Conservation (phyloP, 345 rosid species). For the Rubroshorea leprosula region DNA sequence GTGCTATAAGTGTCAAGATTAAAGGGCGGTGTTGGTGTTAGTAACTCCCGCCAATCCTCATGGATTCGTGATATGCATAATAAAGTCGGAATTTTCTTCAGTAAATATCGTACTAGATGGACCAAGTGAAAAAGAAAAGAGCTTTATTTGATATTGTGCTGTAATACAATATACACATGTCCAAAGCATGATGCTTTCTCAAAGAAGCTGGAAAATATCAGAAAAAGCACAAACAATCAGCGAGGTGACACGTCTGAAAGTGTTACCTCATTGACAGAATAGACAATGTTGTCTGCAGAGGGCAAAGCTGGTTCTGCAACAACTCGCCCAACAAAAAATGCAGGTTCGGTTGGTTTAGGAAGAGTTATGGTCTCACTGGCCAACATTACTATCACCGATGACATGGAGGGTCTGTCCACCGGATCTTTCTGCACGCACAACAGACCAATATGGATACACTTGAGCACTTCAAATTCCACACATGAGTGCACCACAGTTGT, state of each 20-base stretch:
- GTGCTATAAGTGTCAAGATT: too few species aligned
- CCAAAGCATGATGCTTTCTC: too few species aligned
- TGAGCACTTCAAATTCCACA: slow-evolving; percentile 31
- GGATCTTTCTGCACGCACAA: slow-evolving; percentile 62
- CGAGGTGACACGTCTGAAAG: slow-evolving; percentile 14
- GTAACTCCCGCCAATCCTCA: too few species aligned
- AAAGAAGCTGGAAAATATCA: slow-evolving; percentile 35
- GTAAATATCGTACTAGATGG: too few species aligned
- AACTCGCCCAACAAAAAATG: slow-evolving; percentile 24
- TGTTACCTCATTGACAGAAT: slow-evolving; percentile 10
- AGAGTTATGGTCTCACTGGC: slow-evolving; percentile 26
- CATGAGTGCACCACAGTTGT: slow-evolving; percentile 22
- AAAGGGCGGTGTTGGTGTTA: too few species aligned
- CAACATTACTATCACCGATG: slow-evolving; percentile 37
- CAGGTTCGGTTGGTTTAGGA: slow-evolving; percentile 33
- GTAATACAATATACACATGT: too few species aligned
- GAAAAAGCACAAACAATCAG: slow-evolving; percentile 8
- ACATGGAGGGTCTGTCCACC: slow-evolving; percentile 40
- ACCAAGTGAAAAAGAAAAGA: too few species aligned
- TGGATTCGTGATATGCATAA: too few species aligned
- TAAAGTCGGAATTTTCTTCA: too few species aligned
- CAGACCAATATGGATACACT: slow-evolving; percentile 47
- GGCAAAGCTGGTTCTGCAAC: too few species aligned
- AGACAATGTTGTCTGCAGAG: neutral
- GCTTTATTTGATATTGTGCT: neutral